These are phyloP conservation scores for Eucalyptus curtisii DNA, from an alignment of 345 rosid species.

Conservation along the genomic window DNA sequence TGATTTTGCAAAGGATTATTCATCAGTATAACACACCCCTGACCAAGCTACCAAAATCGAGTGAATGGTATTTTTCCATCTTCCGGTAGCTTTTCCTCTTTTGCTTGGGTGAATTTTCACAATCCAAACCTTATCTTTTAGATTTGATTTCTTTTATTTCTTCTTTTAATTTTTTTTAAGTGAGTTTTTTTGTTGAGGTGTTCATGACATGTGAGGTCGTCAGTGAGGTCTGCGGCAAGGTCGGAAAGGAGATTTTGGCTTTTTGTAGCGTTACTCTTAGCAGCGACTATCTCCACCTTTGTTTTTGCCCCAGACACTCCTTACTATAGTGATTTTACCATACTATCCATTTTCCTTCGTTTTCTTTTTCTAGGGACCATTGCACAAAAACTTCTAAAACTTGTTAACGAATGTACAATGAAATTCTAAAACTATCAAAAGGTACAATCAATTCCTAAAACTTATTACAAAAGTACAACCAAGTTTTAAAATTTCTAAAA, in stretches of 20 bases:
- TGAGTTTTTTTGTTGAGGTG: not conserved
- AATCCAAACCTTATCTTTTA: not conserved
- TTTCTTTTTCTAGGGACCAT: too few species aligned
- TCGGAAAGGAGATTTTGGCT: not conserved
- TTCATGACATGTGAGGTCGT: not conserved
- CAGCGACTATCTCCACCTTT: not conserved
- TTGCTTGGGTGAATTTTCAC: not conserved
- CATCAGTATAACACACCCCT: not conserved
- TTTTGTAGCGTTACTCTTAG: not conserved
- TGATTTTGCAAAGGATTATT: not conserved
- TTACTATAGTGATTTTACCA: not conserved
- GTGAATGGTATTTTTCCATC: not conserved
- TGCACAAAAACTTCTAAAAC: too few species aligned
- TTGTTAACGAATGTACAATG: too few species aligned
- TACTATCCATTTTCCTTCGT: not conserved
- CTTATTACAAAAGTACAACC: too few species aligned
- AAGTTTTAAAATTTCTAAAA: too few species aligned
- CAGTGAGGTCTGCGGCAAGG: not conserved
- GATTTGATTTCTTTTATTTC: not conserved
- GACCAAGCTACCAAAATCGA: not conserved
- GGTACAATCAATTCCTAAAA: rapidly evolving
- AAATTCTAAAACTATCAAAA: too few species aligned
- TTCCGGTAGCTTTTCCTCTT: not conserved
- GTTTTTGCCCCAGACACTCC: not conserved
- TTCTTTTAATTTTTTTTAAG: not conserved